These are phyloP conservation scores for Priceomyces melissophilus DNA, from an alignment of 805 yeast genomes.

Conservation along the genomic window DNA sequence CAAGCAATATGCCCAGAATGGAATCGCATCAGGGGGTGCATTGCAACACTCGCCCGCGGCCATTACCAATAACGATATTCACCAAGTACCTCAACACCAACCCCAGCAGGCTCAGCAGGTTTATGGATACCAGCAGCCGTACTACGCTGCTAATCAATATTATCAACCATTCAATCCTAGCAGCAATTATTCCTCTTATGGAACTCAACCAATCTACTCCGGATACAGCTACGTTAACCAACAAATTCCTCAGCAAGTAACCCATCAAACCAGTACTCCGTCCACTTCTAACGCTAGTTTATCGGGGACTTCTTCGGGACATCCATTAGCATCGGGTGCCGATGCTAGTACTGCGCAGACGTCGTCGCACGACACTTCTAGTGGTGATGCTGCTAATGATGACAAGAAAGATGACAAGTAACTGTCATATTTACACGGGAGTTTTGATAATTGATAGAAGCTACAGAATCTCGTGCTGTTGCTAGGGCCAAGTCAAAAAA, in stretches of 20 bases:
- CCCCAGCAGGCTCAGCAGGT: conserved; percentile 12
- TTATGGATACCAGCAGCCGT: conserved; percentile 22
- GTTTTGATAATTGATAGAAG: too few species aligned
- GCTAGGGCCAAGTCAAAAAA: too few species aligned
- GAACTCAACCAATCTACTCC: conserved; percentile 15
- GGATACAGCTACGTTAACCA: conserved; percentile 13
- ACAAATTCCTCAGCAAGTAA: conserved; percentile 10
- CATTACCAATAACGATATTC: conserved; percentile 2
- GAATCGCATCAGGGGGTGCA: conserved; percentile 9
- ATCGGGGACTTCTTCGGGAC: conserved; percentile 3
- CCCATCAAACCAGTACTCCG: conserved; percentile 4
- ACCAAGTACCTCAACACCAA: conserved; percentile 7
- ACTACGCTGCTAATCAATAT: conserved; percentile 21
- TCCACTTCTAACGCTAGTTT: conserved; percentile 2
- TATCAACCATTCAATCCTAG: conserved; percentile 18
- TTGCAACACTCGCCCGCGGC: conserved; percentile 10
- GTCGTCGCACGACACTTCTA: conserved; percentile 3
- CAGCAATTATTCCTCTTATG: conserved; percentile 13
- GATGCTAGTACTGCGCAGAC: conserved; percentile 2
- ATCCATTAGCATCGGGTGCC: conserved; percentile 4
- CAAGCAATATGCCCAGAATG: conserved; percentile 10
- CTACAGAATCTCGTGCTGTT: too few species aligned
- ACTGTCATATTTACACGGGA: too few species aligned
- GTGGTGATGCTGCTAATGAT: conserved; percentile 3
- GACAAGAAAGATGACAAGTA: conserved; percentile 3